phyloP scores from a whole-genome alignment of 306 rosid genomes.

The Fragaria iinumae region DNA sequence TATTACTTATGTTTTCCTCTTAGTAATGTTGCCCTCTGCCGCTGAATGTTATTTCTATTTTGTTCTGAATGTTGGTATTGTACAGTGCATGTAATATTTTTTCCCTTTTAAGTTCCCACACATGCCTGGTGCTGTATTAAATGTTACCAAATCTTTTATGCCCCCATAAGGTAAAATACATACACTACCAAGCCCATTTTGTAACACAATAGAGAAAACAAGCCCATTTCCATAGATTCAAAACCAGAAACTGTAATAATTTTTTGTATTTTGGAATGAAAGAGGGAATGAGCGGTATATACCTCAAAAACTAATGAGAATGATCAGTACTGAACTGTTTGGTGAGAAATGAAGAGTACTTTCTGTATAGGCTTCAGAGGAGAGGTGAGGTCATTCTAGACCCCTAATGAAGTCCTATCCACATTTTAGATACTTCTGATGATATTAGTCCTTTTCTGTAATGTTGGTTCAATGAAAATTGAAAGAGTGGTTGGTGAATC shows the following conservation, averaged over 20 bases:
- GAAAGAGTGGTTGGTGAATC: background rate
- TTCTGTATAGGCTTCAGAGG: background rate
- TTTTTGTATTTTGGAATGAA: background rate
- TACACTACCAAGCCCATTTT: background rate
- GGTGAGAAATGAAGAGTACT: background rate
- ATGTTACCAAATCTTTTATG: background rate
- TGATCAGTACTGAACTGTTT: background rate
- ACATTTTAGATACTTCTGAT: background rate
- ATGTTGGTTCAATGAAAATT: background rate
- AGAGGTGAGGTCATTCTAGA: conserved; percentile 1
- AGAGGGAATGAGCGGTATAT: background rate
- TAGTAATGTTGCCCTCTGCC: background rate
- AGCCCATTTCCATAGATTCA: background rate
- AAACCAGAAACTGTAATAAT: background rate
- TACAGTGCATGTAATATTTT: background rate
- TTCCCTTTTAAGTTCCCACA: background rate
- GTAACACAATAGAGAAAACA: background rate
- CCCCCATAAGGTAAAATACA: background rate
- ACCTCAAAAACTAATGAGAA: background rate
- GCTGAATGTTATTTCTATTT: background rate
- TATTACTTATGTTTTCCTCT: background rate
- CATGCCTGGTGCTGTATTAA: background rate
- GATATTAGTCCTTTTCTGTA: background rate
- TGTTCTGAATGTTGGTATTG: background rate
- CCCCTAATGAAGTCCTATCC: background rate